phyloP scores from a whole-genome alignment of 208 protist species.

The Herpetomonas tarakana region DNA sequence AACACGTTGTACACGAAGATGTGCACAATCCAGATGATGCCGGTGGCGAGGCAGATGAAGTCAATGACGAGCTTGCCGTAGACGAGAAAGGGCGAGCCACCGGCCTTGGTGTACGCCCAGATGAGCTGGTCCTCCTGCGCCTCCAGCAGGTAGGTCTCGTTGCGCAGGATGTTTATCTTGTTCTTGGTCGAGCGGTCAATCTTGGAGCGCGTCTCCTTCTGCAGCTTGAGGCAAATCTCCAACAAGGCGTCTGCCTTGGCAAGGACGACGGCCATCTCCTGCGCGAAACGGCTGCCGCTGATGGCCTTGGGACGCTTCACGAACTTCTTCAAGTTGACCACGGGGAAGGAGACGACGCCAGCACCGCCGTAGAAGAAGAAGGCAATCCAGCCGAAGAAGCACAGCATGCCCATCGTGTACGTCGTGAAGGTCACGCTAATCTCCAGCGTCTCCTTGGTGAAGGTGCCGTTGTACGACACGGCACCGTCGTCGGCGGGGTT shows the following conservation, averaged over 20 bases:
- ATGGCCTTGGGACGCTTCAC: conserved; percentile 55
- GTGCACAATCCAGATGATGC: conserved; percentile 85
- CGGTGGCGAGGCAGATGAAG: conserved; percentile 58
- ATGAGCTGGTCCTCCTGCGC: conserved; percentile 77
- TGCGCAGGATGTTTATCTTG: conserved; percentile 71
- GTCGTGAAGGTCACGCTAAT: conserved; percentile 67
- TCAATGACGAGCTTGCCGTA: conserved; percentile 47
- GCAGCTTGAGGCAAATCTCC: conserved; percentile 48
- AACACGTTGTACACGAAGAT: conserved; percentile 89
- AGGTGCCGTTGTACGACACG: conserved; percentile 15
- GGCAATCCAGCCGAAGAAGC: conserved; percentile 84
- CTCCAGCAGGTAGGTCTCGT: conserved; percentile 88
- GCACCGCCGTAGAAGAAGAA: conserved; percentile 93
- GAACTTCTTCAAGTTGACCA: conserved; percentile 40
- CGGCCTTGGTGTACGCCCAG: conserved; percentile 73
- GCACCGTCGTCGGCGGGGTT: conserved; percentile 4
- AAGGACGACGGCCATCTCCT: conserved; percentile 80
- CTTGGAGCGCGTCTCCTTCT: conserved; percentile 26
- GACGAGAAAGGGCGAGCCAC: conserved; percentile 58
- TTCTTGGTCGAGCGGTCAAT: conserved; percentile 42
- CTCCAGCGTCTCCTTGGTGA: conserved; percentile 17
- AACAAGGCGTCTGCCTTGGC: conserved; percentile 77
- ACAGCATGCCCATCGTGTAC: conserved; percentile 78
- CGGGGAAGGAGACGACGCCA: conserved; percentile 90
- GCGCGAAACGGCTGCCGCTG: conserved; percentile 37